Base-by-base conservation (phyloP, 2,329 filamentous ascomycete species). In the Tolypocladium cylindrosporum region DNA sequence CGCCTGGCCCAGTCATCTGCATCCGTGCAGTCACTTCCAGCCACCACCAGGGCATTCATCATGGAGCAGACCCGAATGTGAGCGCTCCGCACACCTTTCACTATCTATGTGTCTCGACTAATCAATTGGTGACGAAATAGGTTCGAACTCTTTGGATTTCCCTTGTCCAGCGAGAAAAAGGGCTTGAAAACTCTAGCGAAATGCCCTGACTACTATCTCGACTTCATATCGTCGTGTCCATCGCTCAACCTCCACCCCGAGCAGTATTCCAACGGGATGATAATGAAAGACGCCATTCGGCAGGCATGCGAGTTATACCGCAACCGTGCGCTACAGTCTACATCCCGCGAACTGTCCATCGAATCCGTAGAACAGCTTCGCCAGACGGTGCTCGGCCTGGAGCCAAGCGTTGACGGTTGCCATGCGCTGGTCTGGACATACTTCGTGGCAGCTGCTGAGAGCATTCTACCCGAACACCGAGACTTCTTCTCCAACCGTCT, bases 391-490 rank as follows among this genome's bases (percentile, higher is more conserved):
- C 39, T 61, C 1, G 60, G 60, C 7, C 57, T 75, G 6, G 63
- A 67, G 6, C 60, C 65, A 0, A 57, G 65, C 1, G 67, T 64
- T 0, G 66, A 67, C 4, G 72, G 73, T 2, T 66, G 67, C 0
- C 73, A 76, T 45, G 69, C 72, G 1, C 68, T 76, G 0, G 72
- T 75, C 0, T 76, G 74, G 74, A 64, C 70, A 0, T 75, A 69
- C 55, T 76, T 76, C 37, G 67, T 76, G 1, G 73, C 71, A 1
- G 72, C 72, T 0, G 73, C 72, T 0, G 73, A 75, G 57, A 75
- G 73, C 43, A 65, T 64, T 0, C 62, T 70, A 1, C 67, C 68
- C 0, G 66, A 66, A 24, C 71, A 76, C 54, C 64, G 72, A 2
- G 55, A 62, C 0, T 76, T 74, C 36, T 76, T 76, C 52, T 63